Evolutionary conservation across 805 yeast genomes (phyloP).

Genomic region (Candida caryicola): DNA sequence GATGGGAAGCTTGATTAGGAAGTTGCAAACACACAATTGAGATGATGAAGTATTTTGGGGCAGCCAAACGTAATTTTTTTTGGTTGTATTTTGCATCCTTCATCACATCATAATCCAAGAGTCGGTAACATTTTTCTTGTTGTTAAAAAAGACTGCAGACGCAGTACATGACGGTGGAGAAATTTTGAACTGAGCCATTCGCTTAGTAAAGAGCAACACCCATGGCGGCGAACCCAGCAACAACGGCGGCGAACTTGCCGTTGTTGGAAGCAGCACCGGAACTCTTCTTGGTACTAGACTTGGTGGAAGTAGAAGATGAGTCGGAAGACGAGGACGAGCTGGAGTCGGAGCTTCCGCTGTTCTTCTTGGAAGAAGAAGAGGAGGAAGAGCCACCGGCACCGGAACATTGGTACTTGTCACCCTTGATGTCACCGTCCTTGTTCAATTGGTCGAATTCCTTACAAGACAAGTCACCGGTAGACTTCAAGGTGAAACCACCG

Average conservation of each 20-base stretch:
- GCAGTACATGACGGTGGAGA: too few relatives aligned
- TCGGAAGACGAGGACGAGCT: slow-evolving; percentile 30
- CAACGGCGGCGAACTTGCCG: slow-evolving; percentile 25
- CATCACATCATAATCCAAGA: background rate
- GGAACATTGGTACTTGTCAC: slow-evolving; percentile 79
- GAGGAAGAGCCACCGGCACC: slow-evolving; percentile 52
- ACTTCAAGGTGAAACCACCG: slow-evolving; percentile 88
- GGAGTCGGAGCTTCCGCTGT: slow-evolving; percentile 20
- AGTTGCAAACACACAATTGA: background rate
- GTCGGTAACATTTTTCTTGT: background rate
- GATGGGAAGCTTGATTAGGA: background rate
- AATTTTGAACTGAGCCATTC: background rate
- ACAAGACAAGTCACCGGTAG: slow-evolving; percentile 82
- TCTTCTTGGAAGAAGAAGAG: slow-evolving; percentile 41
- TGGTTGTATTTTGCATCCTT: background rate
- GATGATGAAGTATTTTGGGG: background rate
- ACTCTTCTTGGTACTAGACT: slow-evolving; percentile 19
- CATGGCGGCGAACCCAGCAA: slow-evolving; percentile 34
- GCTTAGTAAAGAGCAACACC: slow-evolving; percentile 36
- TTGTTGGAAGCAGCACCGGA: slow-evolving; percentile 23
- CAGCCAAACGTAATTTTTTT: background rate
- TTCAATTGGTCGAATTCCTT: slow-evolving; percentile 66
- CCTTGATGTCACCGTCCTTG: slow-evolving; percentile 80
- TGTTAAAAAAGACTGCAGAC: too few relatives aligned
- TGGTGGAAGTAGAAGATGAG: slow-evolving; percentile 16